Conservation (phyloP, 1,139 yeast species). For the Geotrichum restrictum region DNA sequence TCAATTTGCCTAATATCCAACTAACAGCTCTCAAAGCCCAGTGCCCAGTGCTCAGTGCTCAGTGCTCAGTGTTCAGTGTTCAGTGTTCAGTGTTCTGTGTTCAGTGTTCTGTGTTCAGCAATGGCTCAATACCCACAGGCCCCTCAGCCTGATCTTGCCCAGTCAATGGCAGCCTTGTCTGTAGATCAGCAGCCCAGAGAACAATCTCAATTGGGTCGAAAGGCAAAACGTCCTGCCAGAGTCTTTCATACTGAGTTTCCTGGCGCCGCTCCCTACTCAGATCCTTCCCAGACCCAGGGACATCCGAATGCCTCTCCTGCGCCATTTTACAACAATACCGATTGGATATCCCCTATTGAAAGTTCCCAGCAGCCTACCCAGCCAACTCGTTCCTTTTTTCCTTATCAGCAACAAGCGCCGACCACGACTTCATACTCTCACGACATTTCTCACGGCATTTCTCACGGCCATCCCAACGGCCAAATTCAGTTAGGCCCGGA, state of each 20-base stretch:
- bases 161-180: constrained; percentile 10
- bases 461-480: not conserved
- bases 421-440: not conserved
- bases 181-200: constrained; percentile 2
- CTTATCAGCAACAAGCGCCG: not conserved
- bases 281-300: not conserved
- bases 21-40: no score
- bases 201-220: not conserved
- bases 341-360: not conserved
- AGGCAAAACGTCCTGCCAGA: constrained; percentile 24
- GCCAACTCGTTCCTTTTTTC: not conserved
- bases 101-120: no score
- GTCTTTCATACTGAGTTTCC: constrained; percentile 24
- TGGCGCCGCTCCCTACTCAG: not conserved
- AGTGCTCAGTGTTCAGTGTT: no score
- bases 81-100: no score
- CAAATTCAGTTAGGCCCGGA: not conserved
- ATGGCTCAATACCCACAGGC: not conserved
- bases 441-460: not conserved
- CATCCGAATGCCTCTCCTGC: not conserved
- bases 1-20: no score
- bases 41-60: no score
- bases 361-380: not conserved
- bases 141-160: constrained; percentile 4
- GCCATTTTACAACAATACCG: not conserved